A percentile compares a stretch with the other conserved stretches of the same genome.
phyloP scores from a whole-genome alignment of 441 rosid genomes.

The Isatis lusitanica region DNA sequence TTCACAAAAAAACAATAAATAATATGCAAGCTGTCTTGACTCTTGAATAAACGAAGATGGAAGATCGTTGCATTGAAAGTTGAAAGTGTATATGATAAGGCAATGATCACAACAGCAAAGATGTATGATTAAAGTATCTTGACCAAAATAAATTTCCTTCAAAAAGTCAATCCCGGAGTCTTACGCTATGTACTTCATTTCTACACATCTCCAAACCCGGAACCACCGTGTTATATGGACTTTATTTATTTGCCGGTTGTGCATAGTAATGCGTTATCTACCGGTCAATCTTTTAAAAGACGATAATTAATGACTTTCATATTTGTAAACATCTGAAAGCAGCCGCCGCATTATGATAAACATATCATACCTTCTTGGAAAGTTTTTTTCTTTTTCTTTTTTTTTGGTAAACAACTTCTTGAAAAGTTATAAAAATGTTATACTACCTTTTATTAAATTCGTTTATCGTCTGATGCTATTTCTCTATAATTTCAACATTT shows the following conservation, averaged over 20 bases:
- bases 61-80: not conserved
- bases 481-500: too few relatives aligned
- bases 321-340: not conserved
- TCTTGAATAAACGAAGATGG: not conserved
- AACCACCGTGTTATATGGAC: too few relatives aligned
- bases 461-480: too few relatives aligned
- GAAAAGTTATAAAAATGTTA: too few relatives aligned
- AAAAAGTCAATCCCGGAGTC: not conserved
- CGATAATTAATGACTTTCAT: not conserved
- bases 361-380: not conserved
- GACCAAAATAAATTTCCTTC: not conserved
- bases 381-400: too few relatives aligned
- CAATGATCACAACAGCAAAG: slow-evolving; percentile 12
- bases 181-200: not conserved
- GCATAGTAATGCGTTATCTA: not conserved
- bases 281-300: not conserved
- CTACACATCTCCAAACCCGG: not conserved
- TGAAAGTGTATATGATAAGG: slow-evolving; percentile 19
- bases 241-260: too few relatives aligned
- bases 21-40: not conserved
- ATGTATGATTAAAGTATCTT: not conserved
- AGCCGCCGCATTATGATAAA: not conserved
- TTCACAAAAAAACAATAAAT: not conserved
- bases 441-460: too few relatives aligned
- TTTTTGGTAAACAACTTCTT: too few relatives aligned